Percentiles rank a stretch among this genome's conserved stretches.
Evolutionary conservation across 768 basidiomycete species (phyloP).

Genomic region (Neoboletus brunneissimus): DNA sequence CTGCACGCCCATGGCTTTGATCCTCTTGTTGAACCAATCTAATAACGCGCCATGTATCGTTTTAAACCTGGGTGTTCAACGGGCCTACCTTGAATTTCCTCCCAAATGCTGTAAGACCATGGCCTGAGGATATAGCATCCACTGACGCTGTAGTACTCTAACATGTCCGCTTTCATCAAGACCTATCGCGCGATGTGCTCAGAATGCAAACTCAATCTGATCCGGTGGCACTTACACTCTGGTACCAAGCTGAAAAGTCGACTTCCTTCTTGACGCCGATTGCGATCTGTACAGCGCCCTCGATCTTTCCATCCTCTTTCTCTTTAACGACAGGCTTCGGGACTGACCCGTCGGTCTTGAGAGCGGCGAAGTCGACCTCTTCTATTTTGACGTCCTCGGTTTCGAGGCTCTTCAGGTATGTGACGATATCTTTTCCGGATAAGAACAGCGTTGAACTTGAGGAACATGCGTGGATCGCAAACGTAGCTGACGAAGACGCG

Average conservation of each 20-base stretch:
- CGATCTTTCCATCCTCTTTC: slow-evolving; percentile 77
- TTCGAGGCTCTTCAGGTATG: slow-evolving; percentile 72
- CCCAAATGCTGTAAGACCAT: slow-evolving; percentile 98
- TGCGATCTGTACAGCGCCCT: slow-evolving; percentile 87
- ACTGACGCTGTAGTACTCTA: slow-evolving; percentile 98
- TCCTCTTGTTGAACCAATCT: slow-evolving; percentile 93
- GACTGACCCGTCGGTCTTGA: slow-evolving; percentile 48
- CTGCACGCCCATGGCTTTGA: slow-evolving; percentile 93
- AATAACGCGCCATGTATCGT: not conserved
- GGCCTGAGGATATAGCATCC: slow-evolving; percentile 99
- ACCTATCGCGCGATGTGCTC: slow-evolving; percentile 51
- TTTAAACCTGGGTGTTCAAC: not conserved
- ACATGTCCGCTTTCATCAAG: slow-evolving; percentile 96
- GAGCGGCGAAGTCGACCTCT: slow-evolving; percentile 67
- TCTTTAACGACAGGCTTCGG: slow-evolving; percentile 44
- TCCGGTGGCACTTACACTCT: slow-evolving; percentile 56
- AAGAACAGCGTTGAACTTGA: slow-evolving; percentile 75
- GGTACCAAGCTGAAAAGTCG: slow-evolving; percentile 94
- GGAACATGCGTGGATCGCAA: slow-evolving; percentile 75
- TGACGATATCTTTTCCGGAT: slow-evolving; percentile 68
- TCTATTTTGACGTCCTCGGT: slow-evolving; percentile 62
- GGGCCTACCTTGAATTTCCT: slow-evolving; percentile 80
- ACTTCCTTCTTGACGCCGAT: slow-evolving; percentile 95
- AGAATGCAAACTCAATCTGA: slow-evolving; percentile 1
- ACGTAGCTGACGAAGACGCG: slow-evolving; percentile 55